These are phyloP conservation scores for Arxiozyma bovina DNA, from an alignment of 1,139 yeast species.

Conservation along the genomic window DNA sequence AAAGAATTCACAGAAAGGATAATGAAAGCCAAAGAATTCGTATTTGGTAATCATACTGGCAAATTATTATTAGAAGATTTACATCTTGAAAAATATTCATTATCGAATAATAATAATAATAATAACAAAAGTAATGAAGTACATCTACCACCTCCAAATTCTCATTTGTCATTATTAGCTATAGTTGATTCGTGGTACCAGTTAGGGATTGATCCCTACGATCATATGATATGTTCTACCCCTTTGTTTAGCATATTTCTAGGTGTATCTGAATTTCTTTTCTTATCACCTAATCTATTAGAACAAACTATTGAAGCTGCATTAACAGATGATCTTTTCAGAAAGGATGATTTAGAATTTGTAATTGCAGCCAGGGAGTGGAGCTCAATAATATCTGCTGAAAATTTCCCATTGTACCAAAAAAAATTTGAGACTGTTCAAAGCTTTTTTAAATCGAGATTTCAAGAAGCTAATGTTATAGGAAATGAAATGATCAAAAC, in stretches of 20 bases:
- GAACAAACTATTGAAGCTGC: conserved; percentile 76
- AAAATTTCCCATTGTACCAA: conserved; percentile 65
- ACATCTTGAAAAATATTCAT: conserved; percentile 67
- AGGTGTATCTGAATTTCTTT: conserved; percentile 88
- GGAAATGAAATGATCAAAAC: conserved; percentile 96
- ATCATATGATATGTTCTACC: conserved; percentile 93
- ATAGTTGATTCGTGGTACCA: conserved; percentile 92
- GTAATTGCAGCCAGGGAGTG: conserved; percentile 75
- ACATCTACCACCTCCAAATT: conserved; percentile 60
- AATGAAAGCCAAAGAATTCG: conserved; percentile 57
- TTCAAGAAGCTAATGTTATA: conserved; percentile 75
- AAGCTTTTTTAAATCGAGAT: conserved; percentile 71
- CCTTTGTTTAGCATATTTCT: conserved; percentile 85
- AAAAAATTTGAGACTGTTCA: conserved; percentile 72
- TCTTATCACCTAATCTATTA: conserved; percentile 71
- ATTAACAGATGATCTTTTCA: conserved; percentile 53
- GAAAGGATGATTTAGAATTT: conserved; percentile 81
- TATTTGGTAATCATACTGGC: conserved; percentile 50
- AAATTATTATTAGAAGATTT: conserved; percentile 65
- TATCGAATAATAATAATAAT: conserved; percentile 41
- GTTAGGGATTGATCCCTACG: conserved; percentile 81
- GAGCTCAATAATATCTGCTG: conserved; percentile 74
- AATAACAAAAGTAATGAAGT: conserved; percentile 26
- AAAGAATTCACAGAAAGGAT: conserved; percentile 53
- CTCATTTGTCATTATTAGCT: conserved; percentile 78